Evolutionary conservation across 768 basidiomycete genomes (phyloP).

Genomic region (Suillus cothurnatus): DNA sequence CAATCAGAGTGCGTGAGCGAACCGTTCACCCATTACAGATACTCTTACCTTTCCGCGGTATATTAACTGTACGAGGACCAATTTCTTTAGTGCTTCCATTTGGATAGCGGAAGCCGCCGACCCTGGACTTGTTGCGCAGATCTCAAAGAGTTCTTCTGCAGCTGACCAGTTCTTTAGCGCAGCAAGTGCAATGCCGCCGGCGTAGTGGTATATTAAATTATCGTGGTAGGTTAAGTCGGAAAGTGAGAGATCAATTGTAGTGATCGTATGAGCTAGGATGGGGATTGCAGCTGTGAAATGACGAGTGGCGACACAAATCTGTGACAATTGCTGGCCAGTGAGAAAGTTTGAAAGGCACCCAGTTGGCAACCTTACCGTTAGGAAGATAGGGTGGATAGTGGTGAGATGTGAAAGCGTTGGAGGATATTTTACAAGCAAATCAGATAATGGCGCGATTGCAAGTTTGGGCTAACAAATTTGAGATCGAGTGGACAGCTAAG

Average conservation of each 20-base stretch:
- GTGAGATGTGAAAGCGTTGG: conserved; percentile 62
- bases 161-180: conserved; percentile 66
- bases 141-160: conserved; percentile 81
- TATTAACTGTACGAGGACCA: conserved; percentile 78
- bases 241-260: conserved; percentile 57
- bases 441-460: conserved; percentile 59
- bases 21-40: background rate
- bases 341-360: background rate
- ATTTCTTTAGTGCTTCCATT: conserved; percentile 85
- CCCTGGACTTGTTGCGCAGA: conserved; percentile 67
- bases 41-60: conserved; percentile 65
- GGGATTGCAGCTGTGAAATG: conserved; percentile 61
- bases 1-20: conserved; percentile 28
- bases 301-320: conserved; percentile 60
- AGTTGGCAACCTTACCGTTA: conserved; percentile 47
- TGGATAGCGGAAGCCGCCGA: conserved; percentile 67
- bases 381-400: conserved; percentile 67
- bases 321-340: conserved; percentile 1
- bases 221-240: conserved; percentile 77
- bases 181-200: conserved; percentile 68
- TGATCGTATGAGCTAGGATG: conserved; percentile 64
- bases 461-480: conserved; percentile 36
- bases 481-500: conserved; percentile 18
- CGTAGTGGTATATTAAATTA: conserved; percentile 83
- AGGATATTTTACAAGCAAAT: conserved; percentile 65